phyloP scores from a whole-genome alignment of 2,329 filamentous ascomycete species.

The Colletotrichum musae region DNA sequence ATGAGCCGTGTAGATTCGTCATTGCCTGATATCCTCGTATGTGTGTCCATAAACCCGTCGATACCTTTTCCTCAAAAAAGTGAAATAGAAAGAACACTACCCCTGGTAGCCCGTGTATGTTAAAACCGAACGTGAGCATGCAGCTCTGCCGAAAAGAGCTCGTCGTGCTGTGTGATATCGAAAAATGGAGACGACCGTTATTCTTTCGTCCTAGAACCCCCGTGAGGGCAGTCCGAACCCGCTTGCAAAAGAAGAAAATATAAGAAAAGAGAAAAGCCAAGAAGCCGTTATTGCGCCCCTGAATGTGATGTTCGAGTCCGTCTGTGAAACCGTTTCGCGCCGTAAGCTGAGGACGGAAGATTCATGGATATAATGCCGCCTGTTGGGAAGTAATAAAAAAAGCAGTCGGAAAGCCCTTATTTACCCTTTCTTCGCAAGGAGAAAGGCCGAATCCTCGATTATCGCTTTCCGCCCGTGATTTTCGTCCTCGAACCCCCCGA shows the following conservation, averaged over 20 bases:
- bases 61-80: neutral
- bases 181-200: neutral
- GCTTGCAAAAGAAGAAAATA: neutral
- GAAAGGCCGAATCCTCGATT: neutral
- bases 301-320: slow-evolving; percentile 1
- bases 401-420: slow-evolving; percentile 4
- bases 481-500: slow-evolving; percentile 18
- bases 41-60: neutral
- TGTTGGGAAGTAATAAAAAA: neutral
- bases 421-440: too few species aligned
- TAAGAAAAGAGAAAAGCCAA: neutral
- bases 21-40: neutral
- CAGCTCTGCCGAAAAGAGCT: neutral
- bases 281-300: slow-evolving; percentile 19
- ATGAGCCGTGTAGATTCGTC: slow-evolving; percentile 11
- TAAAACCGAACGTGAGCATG: slow-evolving; percentile 1
- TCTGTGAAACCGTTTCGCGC: slow-evolving; percentile 1
- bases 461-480: slow-evolving; percentile 26
- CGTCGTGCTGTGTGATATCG: slow-evolving; percentile 19
- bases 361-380: slow-evolving; percentile 18
- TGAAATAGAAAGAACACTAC: neutral
- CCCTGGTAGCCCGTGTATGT: neutral
- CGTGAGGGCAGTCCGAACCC: slow-evolving; percentile 25
- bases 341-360: neutral
- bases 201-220: slow-evolving; percentile 33